Evolutionary conservation across 163 green algal genomes (phyloP).

Genomic region (Scenedesmus sp.): DNA sequence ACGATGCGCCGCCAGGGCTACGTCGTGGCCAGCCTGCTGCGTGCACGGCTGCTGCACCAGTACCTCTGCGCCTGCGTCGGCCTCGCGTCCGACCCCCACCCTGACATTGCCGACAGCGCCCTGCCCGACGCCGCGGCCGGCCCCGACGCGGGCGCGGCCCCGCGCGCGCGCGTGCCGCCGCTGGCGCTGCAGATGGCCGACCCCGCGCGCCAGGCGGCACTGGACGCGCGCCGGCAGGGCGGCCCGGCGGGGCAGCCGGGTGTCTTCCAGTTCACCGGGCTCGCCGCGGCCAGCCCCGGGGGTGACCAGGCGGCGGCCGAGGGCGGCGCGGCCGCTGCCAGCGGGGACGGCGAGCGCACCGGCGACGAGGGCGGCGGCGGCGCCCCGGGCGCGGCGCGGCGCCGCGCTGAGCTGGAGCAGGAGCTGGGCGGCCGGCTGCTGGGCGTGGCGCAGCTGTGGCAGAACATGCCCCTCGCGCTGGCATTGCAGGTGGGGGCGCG

Average conservation of each 20-base stretch:
- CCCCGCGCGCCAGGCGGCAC: not conserved
- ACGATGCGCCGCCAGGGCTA: slow-evolving; percentile 39
- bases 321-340: too few species aligned
- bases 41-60: slow-evolving; percentile 32
- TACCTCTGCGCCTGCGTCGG: slow-evolving; percentile 4
- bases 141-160: too few species aligned
- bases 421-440: slow-evolving; percentile 27
- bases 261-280: too few species aligned
- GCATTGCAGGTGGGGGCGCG: slow-evolving; percentile 31
- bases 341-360: too few species aligned
- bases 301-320: too few species aligned
- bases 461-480: slow-evolving; percentile 30
- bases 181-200: not conserved
- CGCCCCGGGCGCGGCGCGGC: too few species aligned
- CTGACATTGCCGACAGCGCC: too few species aligned
- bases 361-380: too few species aligned
- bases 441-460: slow-evolving; percentile 29
- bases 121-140: not conserved
- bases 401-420: too few species aligned
- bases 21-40: slow-evolving; percentile 11
- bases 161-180: not conserved
- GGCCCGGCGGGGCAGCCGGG: too few species aligned
- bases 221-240: too few species aligned
- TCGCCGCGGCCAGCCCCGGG: too few species aligned
- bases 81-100: not conserved